Evolutionary conservation across 2,329 filamentous ascomycete genomes (phyloP).

Genomic region (Colletotrichum somersetense): DNA sequence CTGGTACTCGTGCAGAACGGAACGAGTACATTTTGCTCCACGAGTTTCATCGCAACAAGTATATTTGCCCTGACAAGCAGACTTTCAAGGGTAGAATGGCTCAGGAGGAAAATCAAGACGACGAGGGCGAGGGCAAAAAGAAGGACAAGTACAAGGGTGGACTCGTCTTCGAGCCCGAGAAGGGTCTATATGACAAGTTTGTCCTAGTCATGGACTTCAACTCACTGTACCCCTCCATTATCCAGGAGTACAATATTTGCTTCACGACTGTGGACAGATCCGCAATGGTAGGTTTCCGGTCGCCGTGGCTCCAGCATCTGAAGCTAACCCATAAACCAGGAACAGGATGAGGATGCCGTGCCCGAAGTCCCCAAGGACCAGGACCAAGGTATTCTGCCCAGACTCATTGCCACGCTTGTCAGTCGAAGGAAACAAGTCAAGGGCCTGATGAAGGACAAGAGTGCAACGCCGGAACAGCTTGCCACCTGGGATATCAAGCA

Average conservation of each 20-base stretch:
- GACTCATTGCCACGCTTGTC: constrained; percentile 92
- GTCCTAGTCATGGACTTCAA: constrained; percentile 99
- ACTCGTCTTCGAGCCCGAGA: constrained; percentile 97
- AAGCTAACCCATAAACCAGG: constrained; percentile 50
- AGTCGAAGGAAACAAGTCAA: constrained; percentile 92
- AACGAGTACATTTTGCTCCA: constrained; percentile 99
- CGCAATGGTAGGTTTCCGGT: constrained; percentile 68
- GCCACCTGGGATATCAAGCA: constrained; percentile 99
- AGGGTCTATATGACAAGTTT: constrained; percentile 97
- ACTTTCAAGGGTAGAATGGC: constrained; percentile 79
- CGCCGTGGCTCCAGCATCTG: neutral
- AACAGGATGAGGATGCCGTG: constrained; percentile 85
- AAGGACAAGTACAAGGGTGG: constrained; percentile 99
- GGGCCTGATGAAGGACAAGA: constrained; percentile 95
- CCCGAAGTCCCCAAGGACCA: constrained; percentile 86
- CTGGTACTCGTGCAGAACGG: constrained; percentile 93
- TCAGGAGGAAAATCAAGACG: constrained; percentile 78
- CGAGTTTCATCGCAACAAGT: constrained; percentile 96
- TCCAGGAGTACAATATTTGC: constrained; percentile 99
- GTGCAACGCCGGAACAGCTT: constrained; percentile 85
- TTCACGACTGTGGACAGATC: constrained; percentile 95
- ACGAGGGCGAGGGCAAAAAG: constrained; percentile 87
- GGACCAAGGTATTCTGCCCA: constrained; percentile 86
- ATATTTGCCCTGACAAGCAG: constrained; percentile 97
- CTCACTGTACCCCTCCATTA: constrained; percentile 97